phyloP scores from a whole-genome alignment of 805 yeast species.

The Candida orba region DNA sequence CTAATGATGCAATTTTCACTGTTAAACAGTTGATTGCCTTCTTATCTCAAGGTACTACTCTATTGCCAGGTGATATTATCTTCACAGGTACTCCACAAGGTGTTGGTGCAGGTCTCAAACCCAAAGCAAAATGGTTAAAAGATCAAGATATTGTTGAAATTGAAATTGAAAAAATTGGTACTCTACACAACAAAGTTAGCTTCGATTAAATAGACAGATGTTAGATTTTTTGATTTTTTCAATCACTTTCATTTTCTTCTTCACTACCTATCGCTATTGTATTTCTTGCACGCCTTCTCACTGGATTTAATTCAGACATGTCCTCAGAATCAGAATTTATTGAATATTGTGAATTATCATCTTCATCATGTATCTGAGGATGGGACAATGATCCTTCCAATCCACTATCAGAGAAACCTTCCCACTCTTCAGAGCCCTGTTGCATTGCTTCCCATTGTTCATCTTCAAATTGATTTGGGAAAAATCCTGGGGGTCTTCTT shows the following conservation, averaged over 20 bases:
- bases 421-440: conserved; percentile 5
- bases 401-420: conserved; percentile 5
- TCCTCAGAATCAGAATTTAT: not conserved
- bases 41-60: conserved; percentile 42
- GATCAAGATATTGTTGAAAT: conserved; percentile 39
- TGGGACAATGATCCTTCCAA: no score
- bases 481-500: conserved; percentile 2
- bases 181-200: conserved; percentile 31
- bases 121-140: conserved; percentile 30
- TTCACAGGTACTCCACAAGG: conserved; percentile 53
- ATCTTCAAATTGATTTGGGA: conserved; percentile 2
- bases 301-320: no score
- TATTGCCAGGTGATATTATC: conserved; percentile 44
- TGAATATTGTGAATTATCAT: no score
- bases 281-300: not conserved
- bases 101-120: conserved; percentile 41
- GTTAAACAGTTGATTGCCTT: conserved; percentile 36
- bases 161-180: conserved; percentile 35
- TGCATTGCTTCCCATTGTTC: conserved; percentile 2
- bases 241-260: not conserved
- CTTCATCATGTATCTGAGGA: not conserved
- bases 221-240: no score
- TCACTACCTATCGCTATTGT: conserved; percentile 1
- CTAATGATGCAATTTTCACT: conserved; percentile 43
- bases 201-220: conserved; percentile 17